Base-by-base conservation (phyloP, 306 rosid species). In the Cotoneaster glaucophyllus region DNA sequence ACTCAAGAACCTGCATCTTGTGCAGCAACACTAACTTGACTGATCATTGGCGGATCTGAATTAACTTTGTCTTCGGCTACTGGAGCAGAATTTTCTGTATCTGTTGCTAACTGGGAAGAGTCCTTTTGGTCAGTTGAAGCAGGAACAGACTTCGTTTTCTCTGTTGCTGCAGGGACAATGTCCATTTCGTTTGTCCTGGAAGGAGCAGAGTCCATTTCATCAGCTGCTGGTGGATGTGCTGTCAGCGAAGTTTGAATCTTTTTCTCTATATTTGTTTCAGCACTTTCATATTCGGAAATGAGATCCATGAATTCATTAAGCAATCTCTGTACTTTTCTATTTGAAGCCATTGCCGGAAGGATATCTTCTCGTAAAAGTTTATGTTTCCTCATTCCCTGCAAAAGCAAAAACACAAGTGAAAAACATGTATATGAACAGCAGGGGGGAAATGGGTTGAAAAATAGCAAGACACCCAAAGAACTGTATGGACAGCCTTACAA, bases 321-420 rank as follows among this genome's bases (percentile, higher is more conserved):
- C 84, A 95, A 71, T 50, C 99, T 85, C 90, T 95, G 99, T 57
- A 95, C 97, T 84, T 95, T 92, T 81, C 99, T 86, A 84, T 95
- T 95, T 7, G 99, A 90, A 59, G 99, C 99, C 92, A 95, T 89
- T 24, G 99, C 90, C 18, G 99, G 97, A 86, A 95, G 97, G 81
- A 95, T 92, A 48, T 92, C 99, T 82, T 95, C 97, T 73, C 84
- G 90, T 31, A 95, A 88, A 50, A 92, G 99, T 80, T 90, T 90
- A 77, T 95, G 99, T 70, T 95, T 95, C 84, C 79, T 90, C 96
- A 95, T 80, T 74, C 97, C 99, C 99, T 95, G 89, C 76, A 84
- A 68, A 28, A 18, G 78, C 65, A 71, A 80, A 71, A 58, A 64
- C 7, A 52, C 43, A 32, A 64, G 4, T 32, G 52, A 22, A n/a